Conservation (phyloP, 495 filamentous ascomycete genomes). For the Hypoxylon trugodes region DNA sequence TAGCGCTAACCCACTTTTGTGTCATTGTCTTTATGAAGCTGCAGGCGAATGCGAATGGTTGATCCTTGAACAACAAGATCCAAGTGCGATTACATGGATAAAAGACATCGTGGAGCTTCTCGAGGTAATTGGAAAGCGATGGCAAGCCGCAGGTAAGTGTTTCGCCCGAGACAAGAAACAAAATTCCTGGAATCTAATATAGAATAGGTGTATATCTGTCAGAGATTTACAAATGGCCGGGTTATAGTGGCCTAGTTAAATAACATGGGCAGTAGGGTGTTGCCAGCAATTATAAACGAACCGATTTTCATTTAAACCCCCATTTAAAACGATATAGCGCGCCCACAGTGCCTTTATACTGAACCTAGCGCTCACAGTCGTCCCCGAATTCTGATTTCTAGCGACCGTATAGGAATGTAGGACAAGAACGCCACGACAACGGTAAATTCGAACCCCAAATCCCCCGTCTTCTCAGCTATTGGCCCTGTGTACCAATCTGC, state of each 20-base stretch:
- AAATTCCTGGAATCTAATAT: not conserved
- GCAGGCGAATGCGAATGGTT: conserved; percentile 35
- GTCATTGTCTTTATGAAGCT: conserved; percentile 33
- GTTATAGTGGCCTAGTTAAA: conserved; percentile 22
- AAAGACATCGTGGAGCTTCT: conserved; percentile 26
- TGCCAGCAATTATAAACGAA: too few species aligned
- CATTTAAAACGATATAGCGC: too few species aligned
- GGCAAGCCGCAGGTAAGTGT: conserved; percentile 25
- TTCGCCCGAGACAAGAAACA: not conserved
- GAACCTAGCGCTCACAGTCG: conserved; percentile 13
- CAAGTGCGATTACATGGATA: conserved; percentile 7
- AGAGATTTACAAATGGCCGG: conserved; percentile 32
- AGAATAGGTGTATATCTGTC: conserved; percentile 20
- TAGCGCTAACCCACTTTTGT: conserved; percentile 21
- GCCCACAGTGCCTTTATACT: not conserved
- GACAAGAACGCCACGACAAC: conserved; percentile 51
- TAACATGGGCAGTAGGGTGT: too few species aligned
- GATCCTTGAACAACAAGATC: conserved; percentile 28
- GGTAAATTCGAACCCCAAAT: conserved; percentile 59
- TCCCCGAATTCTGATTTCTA: conserved; percentile 38
- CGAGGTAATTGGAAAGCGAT: conserved; percentile 22
- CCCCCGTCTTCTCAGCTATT: conserved; percentile 55
- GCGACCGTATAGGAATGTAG: conserved; percentile 45
- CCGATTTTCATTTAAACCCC: too few species aligned
- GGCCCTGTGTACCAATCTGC: conserved; percentile 58